Evolutionary conservation across 1,284 basidiomycete genomes (phyloP), one percentile per base, ranked within the genome.

Genomic region (Ustilago bromivora): DNA sequence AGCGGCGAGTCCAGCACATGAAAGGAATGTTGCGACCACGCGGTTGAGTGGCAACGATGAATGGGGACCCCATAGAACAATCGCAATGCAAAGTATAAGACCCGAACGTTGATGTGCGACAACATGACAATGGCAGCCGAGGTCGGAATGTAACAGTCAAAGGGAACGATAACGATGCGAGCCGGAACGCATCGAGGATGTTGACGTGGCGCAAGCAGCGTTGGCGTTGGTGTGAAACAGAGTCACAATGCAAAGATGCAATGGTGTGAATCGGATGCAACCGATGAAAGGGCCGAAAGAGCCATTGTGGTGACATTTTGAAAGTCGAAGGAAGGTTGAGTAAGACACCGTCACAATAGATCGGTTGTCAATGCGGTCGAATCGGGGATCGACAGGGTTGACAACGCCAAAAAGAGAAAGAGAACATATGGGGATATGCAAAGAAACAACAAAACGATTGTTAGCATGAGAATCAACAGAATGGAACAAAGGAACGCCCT

Each of bases 401-500:
- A 23, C 35, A 51, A 28, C 6, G 57, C 31, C 47, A 19, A 13
- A 51, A 51, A 4, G 28, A 31, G 41, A 59, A 59, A 19, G 46
- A 36, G 57, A 40, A 43, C n/a, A 51, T 32, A 51, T 46, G n/a
- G 19, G 19, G 36, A 34, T 13, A 15, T 32, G 19, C 8, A 23
- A 55, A 38, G 35, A 34, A 51, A 57, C 17, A 40, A 38, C n/a
- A 56, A 35, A 34, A 52, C 59, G 51, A 35, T 58, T 47, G 46
- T 61, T 2, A 41, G 61, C 36, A 53, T 65, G 57, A 36, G 51
- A 51, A 0, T 35, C 57, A 43, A 51, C 38, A 38, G 2, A 36
- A 15, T n/a, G 49, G 55, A 59, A 59, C 57, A 59, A 59, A 54
- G 40, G 17, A 53, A 38, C 9, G 35, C 32, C 57, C n/a, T 32